phyloP scores from a whole-genome alignment of 305 asterid genomes.

The Fraxinus angustifolia region DNA sequence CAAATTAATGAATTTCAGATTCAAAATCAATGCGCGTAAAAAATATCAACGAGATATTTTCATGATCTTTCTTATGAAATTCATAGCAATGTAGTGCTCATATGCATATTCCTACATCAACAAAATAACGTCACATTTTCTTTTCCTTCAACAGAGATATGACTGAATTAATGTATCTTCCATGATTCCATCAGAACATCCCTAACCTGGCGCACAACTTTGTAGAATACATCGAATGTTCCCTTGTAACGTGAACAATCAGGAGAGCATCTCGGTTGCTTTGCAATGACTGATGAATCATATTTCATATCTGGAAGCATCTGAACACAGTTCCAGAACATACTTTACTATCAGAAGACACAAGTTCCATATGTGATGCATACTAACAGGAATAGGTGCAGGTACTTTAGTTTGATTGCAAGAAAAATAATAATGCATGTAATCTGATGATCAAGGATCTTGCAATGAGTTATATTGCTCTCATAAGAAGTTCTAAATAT shows the following conservation, averaged over 20 bases:
- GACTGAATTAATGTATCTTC: not conserved
- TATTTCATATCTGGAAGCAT: conserved; percentile 44
- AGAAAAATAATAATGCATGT: conserved; percentile 1
- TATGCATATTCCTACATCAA: not conserved
- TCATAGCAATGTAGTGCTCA: not conserved
- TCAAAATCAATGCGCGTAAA: not conserved
- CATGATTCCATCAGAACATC: conserved; percentile 8
- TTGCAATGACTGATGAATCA: conserved; percentile 30
- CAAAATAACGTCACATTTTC: not conserved
- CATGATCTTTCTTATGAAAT: not conserved
- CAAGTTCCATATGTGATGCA: not conserved
- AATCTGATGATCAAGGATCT: not conserved
- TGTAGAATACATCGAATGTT: conserved; percentile 67
- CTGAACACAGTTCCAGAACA: conserved; percentile 31
- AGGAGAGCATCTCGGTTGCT: conserved; percentile 47
- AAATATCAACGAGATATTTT: not conserved
- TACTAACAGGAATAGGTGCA: not conserved
- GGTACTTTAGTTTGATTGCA: not conserved
- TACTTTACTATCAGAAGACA: conserved; percentile 9
- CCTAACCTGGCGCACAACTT: conserved; percentile 73
- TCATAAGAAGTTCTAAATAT: not conserved
- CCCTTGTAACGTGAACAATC: conserved; percentile 61
- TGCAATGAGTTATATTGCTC: not conserved
- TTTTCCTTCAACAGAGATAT: conserved; percentile 12
- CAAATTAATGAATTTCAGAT: not conserved